Evolutionary conservation across 148 eudicot genomes (phyloP).

Genomic region (Amaranthus palmeri): DNA sequence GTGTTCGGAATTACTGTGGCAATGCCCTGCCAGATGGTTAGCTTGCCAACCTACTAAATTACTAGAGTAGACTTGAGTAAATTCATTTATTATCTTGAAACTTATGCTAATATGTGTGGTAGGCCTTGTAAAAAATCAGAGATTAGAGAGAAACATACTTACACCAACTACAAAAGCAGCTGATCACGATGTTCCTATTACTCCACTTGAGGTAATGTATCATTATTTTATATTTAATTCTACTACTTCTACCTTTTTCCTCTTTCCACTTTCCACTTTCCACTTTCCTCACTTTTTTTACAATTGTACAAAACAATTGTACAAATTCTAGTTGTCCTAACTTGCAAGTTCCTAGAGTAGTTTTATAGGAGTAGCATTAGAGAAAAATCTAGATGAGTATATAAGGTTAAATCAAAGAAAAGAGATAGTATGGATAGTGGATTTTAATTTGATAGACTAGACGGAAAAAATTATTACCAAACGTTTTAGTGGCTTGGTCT

Average conservation of each 20-base stretch:
- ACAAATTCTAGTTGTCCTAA: neutral
- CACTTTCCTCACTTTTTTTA: neutral
- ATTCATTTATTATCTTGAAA: neutral
- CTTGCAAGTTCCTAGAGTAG: neutral
- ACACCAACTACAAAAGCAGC: constrained; percentile 98
- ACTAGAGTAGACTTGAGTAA: neutral
- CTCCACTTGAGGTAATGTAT: constrained; percentile 68
- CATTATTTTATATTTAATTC: neutral
- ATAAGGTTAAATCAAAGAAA: too few relatives aligned
- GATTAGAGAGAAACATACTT: constrained; percentile 67
- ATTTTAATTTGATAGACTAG: too few relatives aligned
- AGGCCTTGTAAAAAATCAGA: constrained; percentile 90
- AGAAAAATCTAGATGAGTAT: too few relatives aligned
- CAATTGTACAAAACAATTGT: too few relatives aligned
- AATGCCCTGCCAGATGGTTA: constrained; percentile 81
- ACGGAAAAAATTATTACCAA: too few relatives aligned
- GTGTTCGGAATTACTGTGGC: constrained; percentile 86
- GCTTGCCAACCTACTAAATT: constrained; percentile 14
- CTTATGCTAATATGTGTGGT: constrained; percentile 11
- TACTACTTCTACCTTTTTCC: neutral
- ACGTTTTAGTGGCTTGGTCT: too few relatives aligned
- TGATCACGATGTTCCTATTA: constrained; percentile 93
- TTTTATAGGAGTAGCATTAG: neutral
- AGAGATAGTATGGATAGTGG: too few relatives aligned
- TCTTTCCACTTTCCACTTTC: neutral